Evolutionary conservation across 495 filamentous ascomycete species (phyloP), one percentile per base, ranked within the genome.

Genomic region (Aspergillus steynii): DNA sequence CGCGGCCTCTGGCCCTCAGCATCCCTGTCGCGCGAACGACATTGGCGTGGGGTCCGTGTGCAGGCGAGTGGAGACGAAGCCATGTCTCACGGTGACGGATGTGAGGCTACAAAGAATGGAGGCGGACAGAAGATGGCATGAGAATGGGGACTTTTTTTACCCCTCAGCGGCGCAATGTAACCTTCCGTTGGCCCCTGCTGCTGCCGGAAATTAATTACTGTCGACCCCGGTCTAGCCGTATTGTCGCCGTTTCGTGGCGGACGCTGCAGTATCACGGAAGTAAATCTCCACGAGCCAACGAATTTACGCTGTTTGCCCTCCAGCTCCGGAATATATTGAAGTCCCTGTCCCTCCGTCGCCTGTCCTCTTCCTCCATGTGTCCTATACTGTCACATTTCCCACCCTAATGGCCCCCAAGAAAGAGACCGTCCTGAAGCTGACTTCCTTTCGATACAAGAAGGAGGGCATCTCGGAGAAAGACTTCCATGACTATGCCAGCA

Each of bases 361-460:
- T 42, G 3, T 8, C 1, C 12, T 14, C 1, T 15, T 42, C 7
- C 9, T 42, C 10, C 5, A 10, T 14, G 12, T 14, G 9, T 12
- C 14, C 37, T 42, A 1, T 42, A 8, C 1, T 14, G 10, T 42
- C 37, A 4, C 12, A 42, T 12, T 12, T 12, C 37, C 37, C 10
- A 5, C 4, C 8, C 9, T 7, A 34, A 55, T 55, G 53, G 29
- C 53, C 14, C 53, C 31, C 29, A 31, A 55, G 32, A 55, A 55
- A 37, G 29, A 55, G 53, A 37, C 9, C 15, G 53, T 55, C 4
- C 14, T 55, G 3, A 55, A 55, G 15, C 53, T 55, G 4, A 55
- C 29, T 31, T n/a, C 53, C 32, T 55, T 55, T 6, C 53, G 53
- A 25, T 28, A 28, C 29, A 55, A 55, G 53, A 55, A 55, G 31